Evolutionary conservation across 768 basidiomycete genomes (phyloP).

Genomic region (Amanita inopinata): DNA sequence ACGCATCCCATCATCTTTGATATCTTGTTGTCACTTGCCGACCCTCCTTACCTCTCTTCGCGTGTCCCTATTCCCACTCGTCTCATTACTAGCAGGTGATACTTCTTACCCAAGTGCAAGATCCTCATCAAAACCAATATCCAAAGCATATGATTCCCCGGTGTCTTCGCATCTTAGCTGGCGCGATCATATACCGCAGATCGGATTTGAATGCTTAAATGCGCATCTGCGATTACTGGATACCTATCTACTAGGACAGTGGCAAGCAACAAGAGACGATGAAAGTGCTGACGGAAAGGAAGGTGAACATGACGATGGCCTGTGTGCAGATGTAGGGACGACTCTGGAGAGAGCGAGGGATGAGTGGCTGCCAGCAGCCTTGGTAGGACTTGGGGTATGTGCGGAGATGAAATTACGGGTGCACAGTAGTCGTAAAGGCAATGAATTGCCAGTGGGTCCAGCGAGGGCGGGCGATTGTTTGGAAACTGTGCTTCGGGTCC

Average conservation of each 20-base stretch:
- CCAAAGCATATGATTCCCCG: neutral
- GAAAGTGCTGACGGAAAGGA: slow-evolving; percentile 9
- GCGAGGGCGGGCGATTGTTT: slow-evolving; percentile 42
- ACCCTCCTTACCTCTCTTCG: slow-evolving; percentile 24
- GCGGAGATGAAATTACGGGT: slow-evolving; percentile 26
- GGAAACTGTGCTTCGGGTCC: slow-evolving; percentile 51
- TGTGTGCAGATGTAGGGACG: slow-evolving; percentile 8
- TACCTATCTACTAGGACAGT: slow-evolving; percentile 49
- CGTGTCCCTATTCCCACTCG: slow-evolving; percentile 20
- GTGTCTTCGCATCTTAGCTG: slow-evolving; percentile 24
- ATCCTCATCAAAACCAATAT: slow-evolving; percentile 5
- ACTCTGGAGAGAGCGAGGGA: slow-evolving; percentile 28
- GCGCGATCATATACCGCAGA: slow-evolving; percentile 14
- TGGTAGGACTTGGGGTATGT: slow-evolving; percentile 43
- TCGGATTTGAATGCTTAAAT: slow-evolving; percentile 34
- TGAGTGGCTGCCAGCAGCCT: slow-evolving; percentile 34
- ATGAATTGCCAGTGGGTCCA: no score
- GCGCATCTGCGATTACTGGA: slow-evolving; percentile 55
- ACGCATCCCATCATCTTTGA: slow-evolving; percentile 33
- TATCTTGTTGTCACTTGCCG: slow-evolving; percentile 26
- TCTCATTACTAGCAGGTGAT: slow-evolving; percentile 8
- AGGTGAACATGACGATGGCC: slow-evolving; percentile 8
- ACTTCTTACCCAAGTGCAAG: slow-evolving; percentile 26
- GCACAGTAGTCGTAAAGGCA: slow-evolving; percentile 11
- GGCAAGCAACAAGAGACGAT: slow-evolving; percentile 22